Base-by-base conservation (phyloP, 2,329 filamentous ascomycete species). In the Aphanocladium album region DNA sequence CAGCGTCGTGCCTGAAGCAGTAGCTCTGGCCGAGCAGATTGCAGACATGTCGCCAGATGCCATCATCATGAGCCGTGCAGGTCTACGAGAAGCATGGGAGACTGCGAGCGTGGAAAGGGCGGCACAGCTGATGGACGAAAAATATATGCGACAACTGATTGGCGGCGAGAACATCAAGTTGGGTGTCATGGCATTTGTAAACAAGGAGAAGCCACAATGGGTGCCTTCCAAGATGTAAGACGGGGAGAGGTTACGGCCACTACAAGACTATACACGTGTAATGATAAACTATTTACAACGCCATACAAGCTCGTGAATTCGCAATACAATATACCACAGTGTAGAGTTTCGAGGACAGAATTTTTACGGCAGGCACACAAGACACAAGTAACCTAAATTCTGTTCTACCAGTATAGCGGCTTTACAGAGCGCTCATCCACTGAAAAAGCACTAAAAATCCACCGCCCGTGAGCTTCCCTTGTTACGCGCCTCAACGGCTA, bases 121-220 rank as follows among this genome's bases (percentile, higher is more conserved):
- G 1, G 65, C 67, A 9, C 76, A 78, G 67, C 60, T 76, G 19
- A 77, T 75, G 0, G 68, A 76, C 35, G 72, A 80, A 60, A 67
- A 73, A 43, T 81, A 76, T 64, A 74, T 70, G 17, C 68, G 71
- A 51, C 68, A 65, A 5, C 65, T 82, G 58, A 66, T 77, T 50
- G 67, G 72, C 37, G 75, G 78, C 0, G 76, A 79, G 61, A 83
- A 83, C 70, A 70, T 80, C n/a, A 68, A 73, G 17, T 79, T 81
- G 63, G 80, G 80, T 1, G 64, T 83, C 57, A 72, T 69, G 62
- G 81, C 82, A 5, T 85, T 84, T 73, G 75, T 75, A 39, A 73
- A 78, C 67, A 82, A 82, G 72, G 71, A 77, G 65, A 71, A 75
- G 64, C 80, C 80, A 19, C 66, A 75, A 27, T 83, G 80, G 79